phyloP scores from a whole-genome alignment of 2,329 filamentous ascomycete genomes.

The Remersonia thermophila region DNA sequence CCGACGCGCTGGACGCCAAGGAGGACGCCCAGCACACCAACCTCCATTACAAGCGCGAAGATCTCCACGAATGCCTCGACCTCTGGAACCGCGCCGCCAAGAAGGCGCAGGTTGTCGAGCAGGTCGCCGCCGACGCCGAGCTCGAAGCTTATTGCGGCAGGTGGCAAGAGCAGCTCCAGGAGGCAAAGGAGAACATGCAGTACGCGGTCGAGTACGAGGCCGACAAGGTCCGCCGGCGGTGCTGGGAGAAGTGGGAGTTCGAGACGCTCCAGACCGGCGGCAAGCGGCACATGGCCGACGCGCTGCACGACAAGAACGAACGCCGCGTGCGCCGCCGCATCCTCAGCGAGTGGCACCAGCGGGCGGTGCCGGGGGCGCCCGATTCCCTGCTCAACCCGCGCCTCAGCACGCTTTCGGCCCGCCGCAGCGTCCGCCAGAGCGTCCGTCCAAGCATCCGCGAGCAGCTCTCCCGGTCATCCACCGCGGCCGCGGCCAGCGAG shows the following conservation, averaged over 20 bases:
- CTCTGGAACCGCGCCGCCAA: conserved; percentile 15
- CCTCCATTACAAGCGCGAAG: conserved; percentile 16
- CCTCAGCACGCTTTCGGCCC: conserved; percentile 11
- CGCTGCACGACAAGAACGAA: conserved; percentile 16
- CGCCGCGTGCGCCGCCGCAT: conserved; percentile 13
- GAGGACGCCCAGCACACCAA: conserved; percentile 17
- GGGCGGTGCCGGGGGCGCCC: conserved; percentile 12
- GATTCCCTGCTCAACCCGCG: conserved; percentile 5
- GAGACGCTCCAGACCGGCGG: conserved; percentile 16
- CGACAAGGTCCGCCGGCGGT: conserved; percentile 12
- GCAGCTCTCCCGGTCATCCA: conserved; percentile 7
- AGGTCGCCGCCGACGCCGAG: conserved; percentile 19
- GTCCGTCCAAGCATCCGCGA: conserved; percentile 13
- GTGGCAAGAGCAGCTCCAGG: conserved; percentile 16
- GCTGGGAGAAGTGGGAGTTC: conserved; percentile 19
- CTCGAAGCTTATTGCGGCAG: conserved; percentile 16
- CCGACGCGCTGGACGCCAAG: conserved; percentile 12
- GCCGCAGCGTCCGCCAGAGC: conserved; percentile 14
- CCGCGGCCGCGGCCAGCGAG: not conserved
- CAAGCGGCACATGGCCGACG: conserved; percentile 14
- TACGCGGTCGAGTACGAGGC: conserved; percentile 19
- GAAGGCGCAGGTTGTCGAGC: conserved; percentile 9
- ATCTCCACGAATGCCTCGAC: conserved; percentile 15
- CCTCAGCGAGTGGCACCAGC: conserved; percentile 18
- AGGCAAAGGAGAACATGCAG: conserved; percentile 12